A percentile compares a stretch with the other conserved stretches of the same genome.
Evolutionary conservation across 805 yeast genomes (phyloP).

Genomic region (Zygosaccharomyces pseudorouxii): DNA sequence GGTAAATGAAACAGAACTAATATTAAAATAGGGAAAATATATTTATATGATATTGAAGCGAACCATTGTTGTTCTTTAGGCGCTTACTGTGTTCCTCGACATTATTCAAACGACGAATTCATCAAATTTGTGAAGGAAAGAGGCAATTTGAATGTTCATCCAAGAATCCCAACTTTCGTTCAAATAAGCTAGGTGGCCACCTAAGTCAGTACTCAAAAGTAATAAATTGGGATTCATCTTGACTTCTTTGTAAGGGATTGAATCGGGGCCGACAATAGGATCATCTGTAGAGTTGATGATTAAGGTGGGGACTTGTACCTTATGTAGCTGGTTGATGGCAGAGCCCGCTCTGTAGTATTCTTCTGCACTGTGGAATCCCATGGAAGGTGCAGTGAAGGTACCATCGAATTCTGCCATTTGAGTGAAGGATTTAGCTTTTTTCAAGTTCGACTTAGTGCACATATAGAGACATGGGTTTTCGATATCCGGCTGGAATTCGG

Average conservation of each 20-base stretch:
- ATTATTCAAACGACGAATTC: slow-evolving; percentile 23
- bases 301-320: slow-evolving; percentile 57
- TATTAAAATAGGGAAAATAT: background rate
- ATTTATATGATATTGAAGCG: background rate
- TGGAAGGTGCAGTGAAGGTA: slow-evolving; percentile 52
- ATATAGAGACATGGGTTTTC: slow-evolving; percentile 23
- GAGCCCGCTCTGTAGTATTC: slow-evolving; percentile 65
- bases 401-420: slow-evolving; percentile 56
- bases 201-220: slow-evolving; percentile 55
- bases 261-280: slow-evolving; percentile 49
- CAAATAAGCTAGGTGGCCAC: slow-evolving; percentile 64
- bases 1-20: slow-evolving; percentile 37
- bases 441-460: slow-evolving; percentile 34
- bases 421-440: slow-evolving; percentile 37
- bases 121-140: slow-evolving; percentile 40
- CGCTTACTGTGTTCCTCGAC: background rate
- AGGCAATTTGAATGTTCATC: slow-evolving; percentile 42
- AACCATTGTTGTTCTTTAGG: background rate
- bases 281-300: slow-evolving; percentile 63
- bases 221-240: slow-evolving; percentile 53
- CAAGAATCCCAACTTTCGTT: slow-evolving; percentile 44
- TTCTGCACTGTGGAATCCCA: slow-evolving; percentile 58
- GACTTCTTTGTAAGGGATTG: slow-evolving; percentile 49
- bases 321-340: slow-evolving; percentile 51
- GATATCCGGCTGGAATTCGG: slow-evolving; percentile 19